Evolutionary conservation across 1,139 yeast species (phyloP).

Genomic region (Groenewaldozyma sp.): DNA sequence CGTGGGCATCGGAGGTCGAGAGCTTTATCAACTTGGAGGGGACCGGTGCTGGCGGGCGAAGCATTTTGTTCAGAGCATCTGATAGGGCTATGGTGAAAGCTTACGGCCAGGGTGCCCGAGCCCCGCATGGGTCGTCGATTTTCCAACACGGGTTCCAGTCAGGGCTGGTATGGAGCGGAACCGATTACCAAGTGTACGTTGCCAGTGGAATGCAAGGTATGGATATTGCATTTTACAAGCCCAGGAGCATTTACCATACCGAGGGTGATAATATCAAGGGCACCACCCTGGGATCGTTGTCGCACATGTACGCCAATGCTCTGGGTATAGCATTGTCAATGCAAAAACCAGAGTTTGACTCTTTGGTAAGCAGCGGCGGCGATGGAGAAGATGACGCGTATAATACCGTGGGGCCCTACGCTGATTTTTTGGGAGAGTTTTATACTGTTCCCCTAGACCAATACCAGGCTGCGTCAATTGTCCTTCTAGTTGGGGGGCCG

Average conservation of each 20-base stretch:
- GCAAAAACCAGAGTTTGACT: background rate
- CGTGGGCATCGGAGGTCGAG: conserved; percentile 56
- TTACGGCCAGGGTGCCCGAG: conserved; percentile 34
- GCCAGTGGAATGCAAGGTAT: conserved; percentile 69
- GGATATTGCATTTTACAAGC: conserved; percentile 67
- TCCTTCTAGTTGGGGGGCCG: conserved; percentile 50
- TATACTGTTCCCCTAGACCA: conserved; percentile 43
- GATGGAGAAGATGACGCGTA: conserved; percentile 10
- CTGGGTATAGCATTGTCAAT: conserved; percentile 43
- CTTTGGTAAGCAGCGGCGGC: background rate
- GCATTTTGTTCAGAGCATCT: conserved; percentile 73
- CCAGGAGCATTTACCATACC: conserved; percentile 80
- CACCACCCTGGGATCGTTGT: conserved; percentile 54
- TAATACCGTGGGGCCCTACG: conserved; percentile 43
- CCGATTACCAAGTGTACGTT: conserved; percentile 71
- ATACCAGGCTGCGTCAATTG: conserved; percentile 38
- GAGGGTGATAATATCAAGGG: conserved; percentile 58
- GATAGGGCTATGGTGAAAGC: conserved; percentile 65
- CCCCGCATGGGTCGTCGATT: conserved; percentile 71
- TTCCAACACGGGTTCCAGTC: conserved; percentile 77
- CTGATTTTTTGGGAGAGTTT: conserved; percentile 54
- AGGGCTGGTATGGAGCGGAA: conserved; percentile 67
- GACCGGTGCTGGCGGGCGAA: conserved; percentile 92
- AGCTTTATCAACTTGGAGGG: conserved; percentile 84
- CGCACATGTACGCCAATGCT: conserved; percentile 74